Base-by-base conservation (phyloP, 495 filamentous ascomycete genomes). In the Beverwykella pulmonaria region DNA sequence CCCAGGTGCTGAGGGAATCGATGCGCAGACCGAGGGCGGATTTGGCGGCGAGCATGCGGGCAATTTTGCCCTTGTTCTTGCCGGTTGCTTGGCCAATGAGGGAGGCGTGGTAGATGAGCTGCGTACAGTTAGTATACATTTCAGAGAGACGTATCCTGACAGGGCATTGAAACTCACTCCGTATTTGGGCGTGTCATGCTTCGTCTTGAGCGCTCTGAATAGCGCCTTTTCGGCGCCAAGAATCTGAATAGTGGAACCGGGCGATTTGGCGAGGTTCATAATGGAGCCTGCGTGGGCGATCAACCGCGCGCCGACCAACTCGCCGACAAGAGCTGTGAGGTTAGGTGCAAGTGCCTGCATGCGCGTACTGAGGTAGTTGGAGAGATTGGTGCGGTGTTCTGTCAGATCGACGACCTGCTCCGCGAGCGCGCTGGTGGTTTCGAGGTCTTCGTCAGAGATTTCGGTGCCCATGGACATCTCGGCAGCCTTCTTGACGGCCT, bases 41-140 rank as follows among this genome's bases (percentile, higher is more conserved):
- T 81, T 97, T 98, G 68, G 93, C 87, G 54, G 94, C 92, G 41
- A 99, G 84, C 81, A 97, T 92, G 79, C 94, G 89, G 15, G 94
- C 94, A 75, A 99, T 96, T 82, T 99, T 99, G 69, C 94, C 94
- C 88, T 99, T 99, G 81, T 98, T 98, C 80, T 88, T 90, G 67
- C 95, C 94, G 26, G 90, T 93, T 25, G 95, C 93, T 80, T 99
- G 94, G 48, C 94, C 94, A 53, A 99, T 91, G 30, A 99, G 82
- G 26, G 92, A 97, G 20, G 94, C 93, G 78, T 99, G 95, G 81
- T 97, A 99, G 77, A 98, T 96, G 69, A 98, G 85, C 46, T 55
- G 8, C 20, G 2, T 15, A 7, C 3, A 10, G 32, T 55, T 20
- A 55, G 52, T 17, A n/a, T 55, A 5, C n/a, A n/a, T n/a, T n/a